A percentile compares a stretch with the other conserved stretches of the same genome.
Evolutionary conservation across 208 protist species (phyloP).

Genomic region (Crithidia brevicula): DNA sequence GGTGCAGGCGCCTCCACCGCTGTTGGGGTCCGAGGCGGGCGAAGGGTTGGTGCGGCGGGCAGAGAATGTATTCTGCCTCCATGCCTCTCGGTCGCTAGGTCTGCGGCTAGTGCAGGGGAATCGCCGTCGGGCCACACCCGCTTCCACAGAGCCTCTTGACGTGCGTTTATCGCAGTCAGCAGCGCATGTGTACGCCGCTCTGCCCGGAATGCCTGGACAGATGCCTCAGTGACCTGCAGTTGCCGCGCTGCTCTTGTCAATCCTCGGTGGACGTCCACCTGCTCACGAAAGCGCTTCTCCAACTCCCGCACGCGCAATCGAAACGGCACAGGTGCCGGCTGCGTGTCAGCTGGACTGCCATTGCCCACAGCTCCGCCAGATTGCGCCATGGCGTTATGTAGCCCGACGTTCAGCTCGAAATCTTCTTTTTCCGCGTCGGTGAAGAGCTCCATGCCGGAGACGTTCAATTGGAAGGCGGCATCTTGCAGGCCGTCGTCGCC

Average conservation of each 20-base stretch:
- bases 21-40: neutral
- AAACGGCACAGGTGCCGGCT: conserved; percentile 57
- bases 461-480: neutral
- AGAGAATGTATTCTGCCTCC: too few species aligned
- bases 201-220: conserved; percentile 35
- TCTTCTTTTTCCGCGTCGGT: neutral
- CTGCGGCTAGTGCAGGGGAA: neutral
- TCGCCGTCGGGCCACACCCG: conserved; percentile 28
- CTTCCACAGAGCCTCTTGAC: conserved; percentile 29
- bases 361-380: too few species aligned
- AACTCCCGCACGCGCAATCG: conserved; percentile 42
- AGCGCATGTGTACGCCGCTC: conserved; percentile 47
- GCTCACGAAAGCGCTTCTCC: conserved; percentile 59
- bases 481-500: neutral
- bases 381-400: neutral
- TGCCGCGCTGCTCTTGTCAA: conserved; percentile 40
- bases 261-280: conserved; percentile 67
- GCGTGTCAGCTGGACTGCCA: neutral
- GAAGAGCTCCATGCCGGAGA: neutral
- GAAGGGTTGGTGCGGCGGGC: neutral
- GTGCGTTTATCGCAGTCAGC: conserved; percentile 22
- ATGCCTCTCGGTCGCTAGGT: too few species aligned
- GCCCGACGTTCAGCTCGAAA: neutral
- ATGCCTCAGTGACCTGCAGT: conserved; percentile 29
- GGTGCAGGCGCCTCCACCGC: neutral